Evolutionary conservation across 768 basidiomycete genomes (phyloP).

Genomic region (Cubamyces lactineus): DNA sequence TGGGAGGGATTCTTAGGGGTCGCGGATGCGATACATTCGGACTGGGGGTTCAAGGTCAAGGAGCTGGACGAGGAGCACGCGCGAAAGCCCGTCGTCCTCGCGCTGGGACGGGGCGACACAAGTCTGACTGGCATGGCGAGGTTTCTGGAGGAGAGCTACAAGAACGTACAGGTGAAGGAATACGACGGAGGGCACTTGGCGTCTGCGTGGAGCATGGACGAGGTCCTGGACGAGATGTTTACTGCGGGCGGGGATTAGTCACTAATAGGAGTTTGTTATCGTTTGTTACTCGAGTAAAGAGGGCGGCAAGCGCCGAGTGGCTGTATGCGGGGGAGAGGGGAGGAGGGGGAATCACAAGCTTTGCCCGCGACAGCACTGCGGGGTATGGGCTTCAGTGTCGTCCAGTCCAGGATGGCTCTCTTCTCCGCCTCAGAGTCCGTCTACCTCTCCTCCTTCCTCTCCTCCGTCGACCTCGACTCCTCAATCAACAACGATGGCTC

Average conservation of each 20-base stretch:
- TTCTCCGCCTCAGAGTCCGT: slow-evolving; percentile 68
- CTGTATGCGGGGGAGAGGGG: slow-evolving; percentile 1
- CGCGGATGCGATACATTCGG: slow-evolving; percentile 47
- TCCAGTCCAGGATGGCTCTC: slow-evolving; percentile 51
- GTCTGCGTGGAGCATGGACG: slow-evolving; percentile 47
- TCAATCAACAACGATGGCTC: slow-evolving; percentile 40
- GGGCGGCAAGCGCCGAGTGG: slow-evolving; percentile 10
- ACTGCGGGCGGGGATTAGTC: not conserved
- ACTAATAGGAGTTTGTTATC: too few relatives aligned
- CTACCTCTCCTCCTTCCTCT: slow-evolving; percentile 71
- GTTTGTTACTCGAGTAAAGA: too few relatives aligned
- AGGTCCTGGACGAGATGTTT: slow-evolving; percentile 44
- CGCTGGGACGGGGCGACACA: slow-evolving; percentile 47
- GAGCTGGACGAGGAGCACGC: slow-evolving; percentile 49
- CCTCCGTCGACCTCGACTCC: slow-evolving; percentile 50
- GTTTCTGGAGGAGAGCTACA: slow-evolving; percentile 53
- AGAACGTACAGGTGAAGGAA: slow-evolving; percentile 44
- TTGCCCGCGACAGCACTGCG: not conserved
- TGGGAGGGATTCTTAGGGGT: slow-evolving; percentile 57
- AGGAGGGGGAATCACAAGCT: slow-evolving; percentile 25
- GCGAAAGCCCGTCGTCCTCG: slow-evolving; percentile 49
- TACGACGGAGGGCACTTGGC: slow-evolving; percentile 56
- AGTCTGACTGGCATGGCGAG: slow-evolving; percentile 37
- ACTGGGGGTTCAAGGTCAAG: slow-evolving; percentile 51
- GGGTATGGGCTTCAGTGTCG: not conserved